Evolutionary conservation across 441 rosid species (phyloP), one percentile per base, ranked within the genome.

Genomic region (Viola pubescens): DNA sequence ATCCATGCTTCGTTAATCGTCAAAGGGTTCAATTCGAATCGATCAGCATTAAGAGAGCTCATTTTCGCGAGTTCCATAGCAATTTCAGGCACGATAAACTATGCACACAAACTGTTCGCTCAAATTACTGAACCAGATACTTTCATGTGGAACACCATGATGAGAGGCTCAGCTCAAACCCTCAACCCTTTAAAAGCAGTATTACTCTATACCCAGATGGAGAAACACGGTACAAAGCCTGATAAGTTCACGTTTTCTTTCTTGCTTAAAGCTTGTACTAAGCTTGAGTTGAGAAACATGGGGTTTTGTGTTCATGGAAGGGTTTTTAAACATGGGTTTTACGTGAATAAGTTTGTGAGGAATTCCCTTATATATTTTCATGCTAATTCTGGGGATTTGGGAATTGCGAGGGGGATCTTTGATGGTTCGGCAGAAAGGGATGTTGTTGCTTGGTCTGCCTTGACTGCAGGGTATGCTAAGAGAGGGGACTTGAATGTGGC

Each of bases 371-470:
- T 89, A 5, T 81, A 83, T 58, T 79, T 83, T 59, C 90, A 87
- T 54, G 83, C 87, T 46, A 89, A 83, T 59, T 85, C 88, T 16
- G 97, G 97, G 10, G 87, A 81, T 71, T 66, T 86, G 70, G 69
- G 61, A 37, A 82, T 78, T 10, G 97, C 85, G 0, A 72, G 78
- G 19, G 45, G 55, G 53, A 44, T 86, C 72, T 86, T 90, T 44
- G 67, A 85, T 69, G 84, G 68, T 69, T 79, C 77, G 75, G 69
- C 66, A 7, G 77, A 82, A 43, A 79, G 68, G 75, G 82, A 77
- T 60, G 56, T 80, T 56, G 87, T 90, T 69, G 64, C 95, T 4
- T 87, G 97, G 95, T 84, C 88, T 69, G 94, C 86, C 61, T 81
- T 90, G 83, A 74, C 85, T 54, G 86, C 83, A 11, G 97, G 95